These are phyloP conservation scores for Stipa capillata DNA, from an alignment of 176 grass and related monocot species.

Conservation along the genomic window DNA sequence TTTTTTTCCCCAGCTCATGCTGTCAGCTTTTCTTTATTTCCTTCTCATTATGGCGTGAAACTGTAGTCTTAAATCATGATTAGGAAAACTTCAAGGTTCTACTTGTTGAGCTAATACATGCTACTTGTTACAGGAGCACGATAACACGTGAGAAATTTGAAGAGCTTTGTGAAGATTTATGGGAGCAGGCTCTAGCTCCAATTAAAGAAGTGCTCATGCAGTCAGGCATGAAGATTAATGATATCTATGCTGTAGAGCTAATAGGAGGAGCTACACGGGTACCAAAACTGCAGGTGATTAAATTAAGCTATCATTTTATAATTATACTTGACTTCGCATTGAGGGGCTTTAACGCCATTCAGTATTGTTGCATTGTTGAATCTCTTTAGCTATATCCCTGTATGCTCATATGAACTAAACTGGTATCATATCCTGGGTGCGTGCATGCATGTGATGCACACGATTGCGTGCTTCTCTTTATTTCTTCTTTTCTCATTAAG, in stretches of 20 bases:
- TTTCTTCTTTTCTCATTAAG: background rate
- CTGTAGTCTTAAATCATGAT: background rate
- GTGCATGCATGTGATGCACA: too few species aligned
- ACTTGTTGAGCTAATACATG: background rate
- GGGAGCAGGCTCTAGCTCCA: constrained; percentile 85
- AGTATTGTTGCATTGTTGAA: background rate
- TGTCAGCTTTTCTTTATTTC: constrained; percentile 2
- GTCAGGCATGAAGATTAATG: constrained; percentile 80
- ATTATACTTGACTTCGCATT: background rate
- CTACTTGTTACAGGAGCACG: constrained; percentile 79
- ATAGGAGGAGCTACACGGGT: constrained; percentile 96
- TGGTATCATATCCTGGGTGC: background rate
- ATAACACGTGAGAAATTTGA: constrained; percentile 98
- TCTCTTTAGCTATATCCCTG: background rate
- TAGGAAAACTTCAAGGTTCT: background rate
- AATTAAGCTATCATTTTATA: background rate
- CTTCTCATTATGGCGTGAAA: background rate
- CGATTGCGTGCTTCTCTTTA: background rate
- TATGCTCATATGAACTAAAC: background rate
- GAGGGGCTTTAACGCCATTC: background rate
- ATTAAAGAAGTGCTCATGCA: constrained; percentile 72
- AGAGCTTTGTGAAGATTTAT: constrained; percentile 93
- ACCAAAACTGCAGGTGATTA: constrained; percentile 86
- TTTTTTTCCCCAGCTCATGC: background rate
- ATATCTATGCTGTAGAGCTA: constrained; percentile 91